Evolutionary conservation across 2,329 filamentous ascomycete species (phyloP), one percentile per base, ranked within the genome.

Genomic region (Ceratocystis ficicola): DNA sequence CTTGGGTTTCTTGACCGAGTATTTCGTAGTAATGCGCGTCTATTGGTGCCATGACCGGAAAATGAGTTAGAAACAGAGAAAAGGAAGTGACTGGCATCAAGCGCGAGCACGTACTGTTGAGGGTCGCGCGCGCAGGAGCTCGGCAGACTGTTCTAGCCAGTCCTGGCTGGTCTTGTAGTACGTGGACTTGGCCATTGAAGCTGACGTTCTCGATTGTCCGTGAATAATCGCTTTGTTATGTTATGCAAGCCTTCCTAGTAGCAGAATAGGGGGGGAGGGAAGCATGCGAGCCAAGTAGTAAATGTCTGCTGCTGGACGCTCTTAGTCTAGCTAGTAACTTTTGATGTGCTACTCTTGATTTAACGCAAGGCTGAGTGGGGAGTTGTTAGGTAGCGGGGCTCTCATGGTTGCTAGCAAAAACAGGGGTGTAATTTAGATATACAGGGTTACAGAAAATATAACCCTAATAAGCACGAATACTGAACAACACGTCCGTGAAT

Each of bases 1-100:
- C 30, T 69, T 69, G 59, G 70, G 69, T 68, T 71, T 62, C 62
- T 73, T 72, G 64, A 72, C 66, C 64, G 69, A 60, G 84, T 97
- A 99, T 80, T 89, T 91, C 69, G 92, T 96, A 70, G 90, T 95
- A 78, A 97, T 90, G 73, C 86, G 84, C 61, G 93, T 92, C 92
- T 96, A 72, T 32, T 25, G 28, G 64, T 36, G 59, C 20, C 20
- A 62, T 32, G 8, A 25, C 7, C 5, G 32, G 52, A 57, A 46
- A 30, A 57, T 25, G 3, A 28, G 15, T 22, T 30, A 6, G 52
- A 28, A 6, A 12, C 3, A 28, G 52, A 17, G 22, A 17, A 28
- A 25, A 55, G 30, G 8, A 12, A n/a, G 15, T 7, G 46, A 48
- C 20, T 20, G 15, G 17, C 7, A 48, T 22, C 5, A n/a, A 48